These are phyloP conservation scores for Metschnikowia borealis DNA, from an alignment of 805 yeast genomes.

Conservation along the genomic window DNA sequence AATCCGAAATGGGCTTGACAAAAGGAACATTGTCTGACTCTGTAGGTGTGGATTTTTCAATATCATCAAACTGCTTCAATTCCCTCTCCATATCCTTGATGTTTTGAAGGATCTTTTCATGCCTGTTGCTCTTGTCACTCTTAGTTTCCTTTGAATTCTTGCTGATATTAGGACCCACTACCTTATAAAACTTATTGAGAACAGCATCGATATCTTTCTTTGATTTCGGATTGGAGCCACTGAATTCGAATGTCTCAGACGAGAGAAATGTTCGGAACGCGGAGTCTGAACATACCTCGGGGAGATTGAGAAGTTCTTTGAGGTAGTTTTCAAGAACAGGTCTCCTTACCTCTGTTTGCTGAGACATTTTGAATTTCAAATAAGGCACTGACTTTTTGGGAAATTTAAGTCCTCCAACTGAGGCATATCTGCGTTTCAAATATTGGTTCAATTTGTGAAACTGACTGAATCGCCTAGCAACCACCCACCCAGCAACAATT, in stretches of 20 bases:
- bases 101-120: conserved; percentile 23
- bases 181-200: conserved; percentile 30
- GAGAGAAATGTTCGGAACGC: conserved; percentile 76
- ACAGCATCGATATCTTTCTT: conserved; percentile 22
- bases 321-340: conserved; percentile 60
- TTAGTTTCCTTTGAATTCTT: conserved; percentile 6
- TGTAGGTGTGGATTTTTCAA: conserved; percentile 13
- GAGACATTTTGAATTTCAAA: conserved; percentile 64
- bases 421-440: conserved; percentile 49
- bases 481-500: conserved; percentile 76
- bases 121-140: conserved; percentile 4
- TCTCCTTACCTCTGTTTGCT: conserved; percentile 62
- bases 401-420: conserved; percentile 46
- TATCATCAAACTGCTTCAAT: conserved; percentile 48
- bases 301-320: conserved; percentile 50
- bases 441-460: conserved; percentile 69
- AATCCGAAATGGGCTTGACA: conserved; percentile 77
- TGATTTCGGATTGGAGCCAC: conserved; percentile 17
- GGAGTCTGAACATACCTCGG: conserved; percentile 69
- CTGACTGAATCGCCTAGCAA: conserved; percentile 86
- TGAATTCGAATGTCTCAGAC: conserved; percentile 51
- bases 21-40: conserved; percentile 40
- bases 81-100: conserved; percentile 52
- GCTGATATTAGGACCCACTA: conserved; percentile 6
- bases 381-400: conserved; percentile 60